Conservation (phyloP, 2,329 filamentous ascomycete species). For the Diplodia seriata region DNA sequence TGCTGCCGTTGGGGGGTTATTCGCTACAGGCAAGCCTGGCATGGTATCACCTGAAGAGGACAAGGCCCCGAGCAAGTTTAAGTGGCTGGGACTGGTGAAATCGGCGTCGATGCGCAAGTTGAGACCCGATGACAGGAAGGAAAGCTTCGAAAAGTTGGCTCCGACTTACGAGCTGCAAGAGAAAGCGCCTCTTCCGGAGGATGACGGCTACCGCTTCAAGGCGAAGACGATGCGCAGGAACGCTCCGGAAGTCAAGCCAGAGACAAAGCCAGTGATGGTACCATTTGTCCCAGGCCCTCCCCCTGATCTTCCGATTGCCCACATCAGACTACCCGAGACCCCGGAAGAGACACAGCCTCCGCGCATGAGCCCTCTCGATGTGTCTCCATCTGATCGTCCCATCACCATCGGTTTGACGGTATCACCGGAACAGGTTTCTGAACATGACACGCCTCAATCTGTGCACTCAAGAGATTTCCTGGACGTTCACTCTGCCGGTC, state of each 20-base stretch:
- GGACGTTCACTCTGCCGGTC: slow-evolving; percentile 37
- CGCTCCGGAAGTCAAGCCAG: slow-evolving; percentile 1
- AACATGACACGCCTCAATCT: slow-evolving; percentile 36
- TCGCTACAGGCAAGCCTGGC: slow-evolving; percentile 2
- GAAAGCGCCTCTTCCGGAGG: background rate
- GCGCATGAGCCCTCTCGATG: slow-evolving; percentile 48
- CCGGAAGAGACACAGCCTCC: slow-evolving; percentile 2
- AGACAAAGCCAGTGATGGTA: slow-evolving; percentile 8
- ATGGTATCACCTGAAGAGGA: slow-evolving; percentile 15
- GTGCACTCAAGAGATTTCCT: background rate
- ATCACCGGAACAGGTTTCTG: slow-evolving; percentile 60
- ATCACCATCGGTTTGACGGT: slow-evolving; percentile 76
- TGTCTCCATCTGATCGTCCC: slow-evolving; percentile 73
- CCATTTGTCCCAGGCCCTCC: slow-evolving; percentile 24
- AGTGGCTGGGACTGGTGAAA: slow-evolving; percentile 21
- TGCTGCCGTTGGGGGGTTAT: background rate
- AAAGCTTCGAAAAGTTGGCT: slow-evolving; percentile 16
- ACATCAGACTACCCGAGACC: slow-evolving; percentile 1
- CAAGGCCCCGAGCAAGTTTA: slow-evolving; percentile 23
- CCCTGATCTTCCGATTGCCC: slow-evolving; percentile 17
- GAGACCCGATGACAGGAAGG: background rate
- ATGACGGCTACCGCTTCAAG: slow-evolving; percentile 34
- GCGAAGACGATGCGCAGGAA: slow-evolving; percentile 37
- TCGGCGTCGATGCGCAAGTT: slow-evolving; percentile 26
- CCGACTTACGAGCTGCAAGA: slow-evolving; percentile 28